These are phyloP conservation scores for Solanum bulbocastanum DNA, from an alignment of 257 asterid genomes.

Conservation along the genomic window DNA sequence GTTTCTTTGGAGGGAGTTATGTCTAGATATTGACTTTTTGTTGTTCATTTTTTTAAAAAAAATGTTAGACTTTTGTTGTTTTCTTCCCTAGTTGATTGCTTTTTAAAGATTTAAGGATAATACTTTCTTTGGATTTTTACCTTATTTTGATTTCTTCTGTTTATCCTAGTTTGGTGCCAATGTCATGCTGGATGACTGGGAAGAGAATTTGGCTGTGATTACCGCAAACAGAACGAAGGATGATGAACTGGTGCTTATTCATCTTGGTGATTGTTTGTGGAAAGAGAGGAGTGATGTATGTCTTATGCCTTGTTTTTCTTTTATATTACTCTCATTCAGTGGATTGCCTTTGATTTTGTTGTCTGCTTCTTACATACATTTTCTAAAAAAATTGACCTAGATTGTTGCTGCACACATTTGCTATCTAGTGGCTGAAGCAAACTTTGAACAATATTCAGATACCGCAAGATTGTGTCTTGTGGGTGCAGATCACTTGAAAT, in stretches of 20 bases:
- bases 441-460: conserved; percentile 79
- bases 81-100: not conserved
- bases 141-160: conserved; percentile 1
- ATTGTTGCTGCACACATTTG: conserved; percentile 92
- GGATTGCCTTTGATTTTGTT: conserved; percentile 1
- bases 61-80: not conserved
- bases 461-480: conserved; percentile 88
- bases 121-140: not conserved
- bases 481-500: conserved; percentile 94
- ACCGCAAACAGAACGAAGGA: conserved; percentile 91
- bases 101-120: not conserved
- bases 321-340: not conserved
- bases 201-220: conserved; percentile 91
- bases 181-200: conserved; percentile 92
- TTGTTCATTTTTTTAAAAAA: not conserved
- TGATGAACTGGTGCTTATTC: conserved; percentile 89
- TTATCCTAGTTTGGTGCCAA: conserved; percentile 46
- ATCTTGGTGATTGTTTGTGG: conserved; percentile 97
- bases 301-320: not conserved
- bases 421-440: conserved; percentile 90
- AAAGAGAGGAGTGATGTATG: conserved; percentile 84
- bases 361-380: not conserved
- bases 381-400: conserved; percentile 25
- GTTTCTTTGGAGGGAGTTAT: not conserved
- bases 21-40: not conserved